Evolutionary conservation across 164 flowering plant species (phyloP).

Genomic region (Liquidambar formosana): DNA sequence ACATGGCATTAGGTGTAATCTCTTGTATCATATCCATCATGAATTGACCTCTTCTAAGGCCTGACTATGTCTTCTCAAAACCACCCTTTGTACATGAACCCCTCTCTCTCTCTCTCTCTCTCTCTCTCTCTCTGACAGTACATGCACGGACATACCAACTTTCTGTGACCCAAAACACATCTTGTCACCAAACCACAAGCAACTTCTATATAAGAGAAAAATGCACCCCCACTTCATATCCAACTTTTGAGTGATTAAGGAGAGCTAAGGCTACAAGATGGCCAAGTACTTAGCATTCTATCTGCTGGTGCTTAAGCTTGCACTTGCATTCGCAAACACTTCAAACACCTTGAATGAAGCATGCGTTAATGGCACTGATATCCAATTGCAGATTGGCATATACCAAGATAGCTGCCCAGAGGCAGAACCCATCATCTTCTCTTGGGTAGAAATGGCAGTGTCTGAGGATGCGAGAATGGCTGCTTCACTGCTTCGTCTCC

Average conservation of each 20-base stretch:
- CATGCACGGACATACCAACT: background rate
- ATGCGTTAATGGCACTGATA: conserved; percentile 31
- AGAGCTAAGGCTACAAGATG: conserved; percentile 13
- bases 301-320: conserved; percentile 17
- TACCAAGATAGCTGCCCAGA: conserved; percentile 60
- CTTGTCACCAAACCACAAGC: too few species aligned
- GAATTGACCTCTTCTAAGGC: conserved; percentile 18
- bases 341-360: conserved; percentile 30
- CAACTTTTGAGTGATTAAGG: too few species aligned
- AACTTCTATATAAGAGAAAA: conserved; percentile 7
- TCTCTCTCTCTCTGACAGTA: too few species aligned
- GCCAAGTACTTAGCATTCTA: conserved; percentile 15
- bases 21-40: conserved; percentile 1
- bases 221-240: background rate
- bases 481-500: conserved; percentile 76
- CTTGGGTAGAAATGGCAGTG: conserved; percentile 53
- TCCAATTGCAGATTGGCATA: conserved; percentile 19
- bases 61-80: conserved; percentile 23
- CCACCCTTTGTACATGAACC: background rate
- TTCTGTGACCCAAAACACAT: background rate
- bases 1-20: conserved; percentile 23
- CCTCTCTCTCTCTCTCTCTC: background rate
- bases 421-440: conserved; percentile 56
- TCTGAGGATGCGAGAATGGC: conserved; percentile 69
- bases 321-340: conserved; percentile 11